These are phyloP conservation scores for Phragmites australis DNA, from an alignment of 176 grass and related monocot species.

Conservation along the genomic window DNA sequence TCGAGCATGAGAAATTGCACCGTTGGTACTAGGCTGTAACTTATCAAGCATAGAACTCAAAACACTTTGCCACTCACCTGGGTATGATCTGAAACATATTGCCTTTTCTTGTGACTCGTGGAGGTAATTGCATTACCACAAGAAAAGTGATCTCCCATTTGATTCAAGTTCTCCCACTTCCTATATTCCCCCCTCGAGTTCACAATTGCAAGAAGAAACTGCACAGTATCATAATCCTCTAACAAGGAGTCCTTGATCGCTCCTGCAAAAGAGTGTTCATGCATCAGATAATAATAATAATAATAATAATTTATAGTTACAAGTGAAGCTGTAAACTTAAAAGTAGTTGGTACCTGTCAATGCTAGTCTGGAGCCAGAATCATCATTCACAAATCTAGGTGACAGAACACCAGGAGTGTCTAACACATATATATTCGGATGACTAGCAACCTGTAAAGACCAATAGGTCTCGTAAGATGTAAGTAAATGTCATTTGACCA, in stretches of 20 bases:
- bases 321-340: conserved; percentile 13
- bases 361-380: conserved; percentile 46
- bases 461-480: conserved; percentile 4
- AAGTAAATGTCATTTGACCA: conserved; percentile 20
- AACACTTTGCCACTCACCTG: conserved; percentile 41
- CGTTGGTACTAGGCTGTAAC: not conserved
- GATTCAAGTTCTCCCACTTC: conserved; percentile 51
- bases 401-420: conserved; percentile 68
- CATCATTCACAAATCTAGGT: conserved; percentile 42
- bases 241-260: conserved; percentile 66
- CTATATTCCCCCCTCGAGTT: conserved; percentile 52
- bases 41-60: not conserved
- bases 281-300: conserved; percentile 29
- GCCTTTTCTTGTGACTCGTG: conserved; percentile 32
- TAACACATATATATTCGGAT: conserved; percentile 81
- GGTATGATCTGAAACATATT: conserved; percentile 75
- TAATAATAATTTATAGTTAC: not conserved
- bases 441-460: conserved; percentile 69
- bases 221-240: conserved; percentile 45
- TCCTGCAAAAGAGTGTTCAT: conserved; percentile 43
- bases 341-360: conserved; percentile 58
- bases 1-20: not conserved
- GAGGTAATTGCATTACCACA: not conserved
- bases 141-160: conserved; percentile 16
- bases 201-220: conserved; percentile 58